These are phyloP conservation scores for Lactarius psammicola DNA, from an alignment of 768 basidiomycete genomes.

Conservation along the genomic window DNA sequence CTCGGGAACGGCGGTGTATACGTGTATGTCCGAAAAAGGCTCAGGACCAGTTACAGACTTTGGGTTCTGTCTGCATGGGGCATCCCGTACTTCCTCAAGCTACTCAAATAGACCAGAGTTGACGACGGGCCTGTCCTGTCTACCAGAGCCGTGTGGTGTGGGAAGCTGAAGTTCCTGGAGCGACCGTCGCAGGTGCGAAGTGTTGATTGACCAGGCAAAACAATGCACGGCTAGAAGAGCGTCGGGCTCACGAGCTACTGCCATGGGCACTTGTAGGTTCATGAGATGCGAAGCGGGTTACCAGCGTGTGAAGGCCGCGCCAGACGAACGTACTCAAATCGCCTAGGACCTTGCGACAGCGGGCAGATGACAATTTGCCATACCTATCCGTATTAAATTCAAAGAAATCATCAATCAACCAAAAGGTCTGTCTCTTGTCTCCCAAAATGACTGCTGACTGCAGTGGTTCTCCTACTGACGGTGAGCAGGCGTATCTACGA, in stretches of 20 bases:
- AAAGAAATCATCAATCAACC: constrained; percentile 68
- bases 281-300: constrained; percentile 5
- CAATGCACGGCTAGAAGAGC: constrained; percentile 47
- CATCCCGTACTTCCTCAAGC: constrained; percentile 39
- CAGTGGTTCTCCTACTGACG: not conserved
- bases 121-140: constrained; percentile 61
- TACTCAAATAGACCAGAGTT: constrained; percentile 55
- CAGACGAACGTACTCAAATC: constrained; percentile 24
- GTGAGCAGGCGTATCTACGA: no score
- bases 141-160: constrained; percentile 60
- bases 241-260: constrained; percentile 47
- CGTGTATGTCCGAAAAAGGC: constrained; percentile 2
- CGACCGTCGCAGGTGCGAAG: constrained; percentile 41
- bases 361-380: constrained; percentile 76
- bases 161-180: constrained; percentile 46
- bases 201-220: constrained; percentile 43
- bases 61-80: constrained; percentile 56
- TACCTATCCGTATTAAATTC: constrained; percentile 54
- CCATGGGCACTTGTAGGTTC: constrained; percentile 36
- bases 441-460: not conserved
- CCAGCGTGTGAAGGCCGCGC: not conserved
- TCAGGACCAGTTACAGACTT: constrained; percentile 59
- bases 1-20: not conserved
- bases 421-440: constrained; percentile 46
- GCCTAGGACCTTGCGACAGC: constrained; percentile 38